Conservation (phyloP, 2,329 filamentous ascomycete genomes). For the Fusarium nodosum region DNA sequence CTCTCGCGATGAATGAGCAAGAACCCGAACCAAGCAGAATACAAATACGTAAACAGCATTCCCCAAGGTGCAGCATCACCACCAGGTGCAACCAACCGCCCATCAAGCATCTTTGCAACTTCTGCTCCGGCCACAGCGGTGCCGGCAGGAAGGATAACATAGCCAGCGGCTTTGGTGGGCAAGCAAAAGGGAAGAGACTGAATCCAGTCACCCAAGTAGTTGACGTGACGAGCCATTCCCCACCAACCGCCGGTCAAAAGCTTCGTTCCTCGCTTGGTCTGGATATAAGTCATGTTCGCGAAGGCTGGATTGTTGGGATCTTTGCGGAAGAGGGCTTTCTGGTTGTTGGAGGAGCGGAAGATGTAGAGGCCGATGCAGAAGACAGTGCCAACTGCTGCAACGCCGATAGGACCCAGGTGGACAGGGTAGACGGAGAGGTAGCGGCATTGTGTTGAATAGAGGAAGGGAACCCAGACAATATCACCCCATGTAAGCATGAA, state of each 20-base stretch:
- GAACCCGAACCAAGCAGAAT: conserved; percentile 87
- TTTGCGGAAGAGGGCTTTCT: conserved; percentile 93
- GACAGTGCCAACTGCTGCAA: conserved; percentile 73
- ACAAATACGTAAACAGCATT: conserved; percentile 91
- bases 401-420: conserved; percentile 74
- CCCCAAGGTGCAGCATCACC: conserved; percentile 83
- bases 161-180: conserved; percentile 86
- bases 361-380: conserved; percentile 81
- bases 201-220: conserved; percentile 93
- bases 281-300: conserved; percentile 82
- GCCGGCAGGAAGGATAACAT: conserved; percentile 72
- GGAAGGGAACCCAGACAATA: conserved; percentile 89
- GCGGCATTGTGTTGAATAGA: conserved; percentile 84
- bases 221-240: conserved; percentile 90
- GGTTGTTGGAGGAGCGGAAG: conserved; percentile 88
- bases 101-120: conserved; percentile 67
- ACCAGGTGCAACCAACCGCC: conserved; percentile 75
- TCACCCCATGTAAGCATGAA: conserved; percentile 95
- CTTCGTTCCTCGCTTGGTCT: conserved; percentile 83
- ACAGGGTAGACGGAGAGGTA: conserved; percentile 87
- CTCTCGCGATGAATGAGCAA: conserved; percentile 85
- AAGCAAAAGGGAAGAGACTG: conserved; percentile 89
- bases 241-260: conserved; percentile 90
- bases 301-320: conserved; percentile 83
- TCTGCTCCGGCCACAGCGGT: conserved; percentile 57